These are phyloP conservation scores for Leccinum imitatum DNA, from an alignment of 768 basidiomycete species.

Conservation along the genomic window DNA sequence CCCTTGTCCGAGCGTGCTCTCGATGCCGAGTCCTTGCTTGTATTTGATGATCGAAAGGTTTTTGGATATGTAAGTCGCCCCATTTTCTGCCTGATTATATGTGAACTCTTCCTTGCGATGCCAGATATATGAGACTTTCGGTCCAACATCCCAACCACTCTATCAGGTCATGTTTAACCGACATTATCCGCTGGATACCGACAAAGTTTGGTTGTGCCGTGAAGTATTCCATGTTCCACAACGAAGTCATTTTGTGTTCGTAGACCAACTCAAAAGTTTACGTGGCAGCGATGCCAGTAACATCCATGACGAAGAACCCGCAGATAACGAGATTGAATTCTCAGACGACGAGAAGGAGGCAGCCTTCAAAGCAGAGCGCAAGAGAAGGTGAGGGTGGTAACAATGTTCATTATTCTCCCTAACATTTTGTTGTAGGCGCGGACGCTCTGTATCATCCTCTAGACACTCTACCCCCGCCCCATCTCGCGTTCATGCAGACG, in stretches of 20 bases:
- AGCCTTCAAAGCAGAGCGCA: slow-evolving; percentile 59
- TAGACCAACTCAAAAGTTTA: slow-evolving; percentile 61
- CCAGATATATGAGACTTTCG: slow-evolving; percentile 93
- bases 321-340: slow-evolving; percentile 88
- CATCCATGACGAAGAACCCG: slow-evolving; percentile 91
- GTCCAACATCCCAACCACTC: slow-evolving; percentile 85
- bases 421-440: slow-evolving; percentile 42
- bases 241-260: slow-evolving; percentile 82
- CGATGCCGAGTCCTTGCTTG: slow-evolving; percentile 87
- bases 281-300: slow-evolving; percentile 96
- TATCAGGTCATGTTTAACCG: slow-evolving; percentile 85
- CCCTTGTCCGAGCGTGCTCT: slow-evolving; percentile 62
- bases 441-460: slow-evolving; percentile 52
- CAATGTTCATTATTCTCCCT: not conserved
- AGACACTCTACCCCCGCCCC: slow-evolving; percentile 54
- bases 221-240: slow-evolving; percentile 82
- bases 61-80: slow-evolving; percentile 74
- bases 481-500: slow-evolving; percentile 54
- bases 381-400: slow-evolving; percentile 50
- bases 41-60: slow-evolving; percentile 87
- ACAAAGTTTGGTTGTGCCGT: slow-evolving; percentile 53
- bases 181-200: slow-evolving; percentile 57
- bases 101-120: slow-evolving; percentile 15
- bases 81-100: slow-evolving; percentile 8
- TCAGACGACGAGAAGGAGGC: slow-evolving; percentile 94